Evolutionary conservation across 1,139 yeast genomes (phyloP), one percentile per base, ranked within the genome.

Genomic region (Sugiyamaella paludigena): DNA sequence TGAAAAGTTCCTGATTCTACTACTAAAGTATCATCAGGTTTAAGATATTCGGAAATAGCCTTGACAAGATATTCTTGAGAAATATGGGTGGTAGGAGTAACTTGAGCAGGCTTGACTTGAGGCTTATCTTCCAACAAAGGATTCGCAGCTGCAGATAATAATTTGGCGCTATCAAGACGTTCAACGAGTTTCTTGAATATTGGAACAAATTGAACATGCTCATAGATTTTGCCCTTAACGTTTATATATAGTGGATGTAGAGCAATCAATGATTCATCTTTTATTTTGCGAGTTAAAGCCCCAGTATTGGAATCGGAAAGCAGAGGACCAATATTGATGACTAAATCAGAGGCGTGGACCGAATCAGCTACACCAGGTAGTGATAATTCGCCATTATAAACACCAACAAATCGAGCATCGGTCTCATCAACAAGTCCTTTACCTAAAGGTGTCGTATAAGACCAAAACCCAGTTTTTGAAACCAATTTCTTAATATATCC

Each of bases 1-100:
- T 83, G 78, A 65, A 85, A 79, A 1, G 95, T 81, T 51, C 95
- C 88, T 5, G 92, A 84, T 59, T 89, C 96, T 40, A 81, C 75
- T 37, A 88, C 74, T 11, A 88, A 63, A 26, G 83, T 73, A 63
- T 87, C 96, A 58, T 80, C 75, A 29, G 82, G 80, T 58, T 73
- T 70, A 37, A 87, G 62, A 55, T 71, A 70, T 19, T 62, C 53
- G 29, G 59, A 48, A 41, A 69, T 47, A 35, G 62, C 54, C 34
- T 57, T 57, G 12, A 63, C 62, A 15, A 75, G 53, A 30, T 58
- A 58, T 38, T 70, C 65, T 58, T 73, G 75, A 1, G 77, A 68
- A 43, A 73, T 64, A 7, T 63, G 51, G 28, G 57, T 58, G 0
- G 61, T 55, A 2, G 56, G 51, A 1, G 62, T 55, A n/a, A 43